Conservation (phyloP, 2,329 filamentous ascomycete genomes). For the Chaetomium sp. region DNA sequence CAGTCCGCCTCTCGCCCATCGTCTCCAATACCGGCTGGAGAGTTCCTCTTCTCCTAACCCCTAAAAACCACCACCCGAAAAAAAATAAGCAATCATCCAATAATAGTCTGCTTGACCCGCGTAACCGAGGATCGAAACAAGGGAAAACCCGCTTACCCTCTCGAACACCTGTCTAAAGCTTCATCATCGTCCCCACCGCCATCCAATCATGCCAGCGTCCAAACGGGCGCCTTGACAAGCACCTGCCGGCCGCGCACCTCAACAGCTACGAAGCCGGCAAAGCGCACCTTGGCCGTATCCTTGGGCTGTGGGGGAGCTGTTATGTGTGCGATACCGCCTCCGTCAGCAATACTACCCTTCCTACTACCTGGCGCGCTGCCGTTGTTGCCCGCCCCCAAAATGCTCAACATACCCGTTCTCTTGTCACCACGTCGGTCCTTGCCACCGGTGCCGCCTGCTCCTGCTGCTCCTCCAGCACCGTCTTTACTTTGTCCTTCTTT, state of each 20-base stretch:
- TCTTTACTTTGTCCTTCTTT: too few relatives aligned
- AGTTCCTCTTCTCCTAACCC: background rate
- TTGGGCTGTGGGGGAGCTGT: slow-evolving; percentile 28
- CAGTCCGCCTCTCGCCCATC: too few relatives aligned
- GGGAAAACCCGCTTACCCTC: slow-evolving; percentile 1
- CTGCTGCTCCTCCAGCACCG: too few relatives aligned
- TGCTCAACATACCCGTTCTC: slow-evolving; percentile 41
- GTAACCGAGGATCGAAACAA: background rate
- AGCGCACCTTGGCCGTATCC: slow-evolving; percentile 56
- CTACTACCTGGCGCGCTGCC: slow-evolving; percentile 7
- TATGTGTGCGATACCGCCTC: slow-evolving; percentile 27
- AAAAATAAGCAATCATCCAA: slow-evolving; percentile 2
- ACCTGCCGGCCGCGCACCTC: slow-evolving; percentile 73
- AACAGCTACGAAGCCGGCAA: slow-evolving; percentile 67
- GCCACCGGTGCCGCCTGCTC: slow-evolving; percentile 15
- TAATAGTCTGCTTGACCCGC: background rate
- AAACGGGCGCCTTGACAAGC: slow-evolving; percentile 69
- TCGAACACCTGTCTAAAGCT: background rate
- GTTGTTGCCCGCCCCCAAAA: slow-evolving; percentile 2
- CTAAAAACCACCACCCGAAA: background rate
- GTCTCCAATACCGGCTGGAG: background rate
- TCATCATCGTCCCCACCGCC: background rate
- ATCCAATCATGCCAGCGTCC: slow-evolving; percentile 38
- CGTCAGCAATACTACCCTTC: slow-evolving; percentile 34
- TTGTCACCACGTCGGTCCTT: slow-evolving; percentile 38